These are phyloP conservation scores for Dendrobium nobile DNA, from an alignment of 106 monocot species.

Conservation along the genomic window DNA sequence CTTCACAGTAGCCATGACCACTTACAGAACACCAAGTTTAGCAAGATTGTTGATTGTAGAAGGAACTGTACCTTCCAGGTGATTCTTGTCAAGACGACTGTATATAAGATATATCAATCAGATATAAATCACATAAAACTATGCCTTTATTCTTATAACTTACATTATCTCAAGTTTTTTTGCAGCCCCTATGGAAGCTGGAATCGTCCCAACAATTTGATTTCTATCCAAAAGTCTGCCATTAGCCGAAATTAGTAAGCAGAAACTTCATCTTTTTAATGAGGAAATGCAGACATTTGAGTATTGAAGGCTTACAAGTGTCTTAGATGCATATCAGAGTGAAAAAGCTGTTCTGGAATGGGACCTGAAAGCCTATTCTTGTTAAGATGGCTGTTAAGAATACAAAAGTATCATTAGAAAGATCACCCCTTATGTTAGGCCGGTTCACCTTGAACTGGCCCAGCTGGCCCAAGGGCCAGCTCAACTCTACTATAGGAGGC, in stretches of 20 bases:
- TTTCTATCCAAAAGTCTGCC: conserved; percentile 19
- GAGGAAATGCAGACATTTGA: not conserved
- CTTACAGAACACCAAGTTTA: conserved; percentile 13
- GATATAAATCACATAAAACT: not conserved
- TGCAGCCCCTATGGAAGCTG: conserved; percentile 8
- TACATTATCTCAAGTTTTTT: conserved; percentile 8
- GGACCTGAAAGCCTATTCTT: conserved; percentile 28
- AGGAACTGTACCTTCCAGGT: conserved; percentile 17
- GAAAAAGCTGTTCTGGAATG: conserved; percentile 45
- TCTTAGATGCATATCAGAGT: conserved; percentile 31
- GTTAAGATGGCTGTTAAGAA: conserved; percentile 37
- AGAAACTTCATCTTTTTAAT: not conserved
- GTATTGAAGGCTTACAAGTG: conserved; percentile 36
- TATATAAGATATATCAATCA: not conserved
- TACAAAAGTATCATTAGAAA: not conserved
- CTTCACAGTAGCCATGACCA: not conserved
- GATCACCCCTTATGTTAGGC: not conserved
- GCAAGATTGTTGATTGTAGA: conserved; percentile 15
- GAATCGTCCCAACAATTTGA: conserved; percentile 13
- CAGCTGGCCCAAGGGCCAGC: no score
- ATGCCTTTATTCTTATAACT: not conserved
- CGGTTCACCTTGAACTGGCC: no score
- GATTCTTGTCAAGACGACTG: conserved; percentile 17
- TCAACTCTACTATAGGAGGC: no score
- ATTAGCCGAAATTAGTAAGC: not conserved